Conservation (phyloP, 805 yeast genomes). For the Candida sphagnicola region DNA sequence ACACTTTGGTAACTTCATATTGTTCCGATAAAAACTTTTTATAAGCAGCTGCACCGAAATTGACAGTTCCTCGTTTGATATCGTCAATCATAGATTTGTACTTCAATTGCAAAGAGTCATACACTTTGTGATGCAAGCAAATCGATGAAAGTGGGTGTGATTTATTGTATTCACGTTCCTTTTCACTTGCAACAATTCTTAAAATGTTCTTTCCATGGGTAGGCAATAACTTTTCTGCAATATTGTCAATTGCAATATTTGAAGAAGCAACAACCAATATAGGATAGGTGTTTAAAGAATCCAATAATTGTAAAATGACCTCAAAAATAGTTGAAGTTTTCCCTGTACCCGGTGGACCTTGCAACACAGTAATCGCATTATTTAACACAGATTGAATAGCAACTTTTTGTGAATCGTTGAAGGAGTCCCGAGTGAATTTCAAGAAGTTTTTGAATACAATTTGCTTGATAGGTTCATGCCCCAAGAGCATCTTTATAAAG, state of each 20-base stretch:
- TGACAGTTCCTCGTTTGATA: constrained; percentile 26
- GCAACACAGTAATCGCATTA: constrained; percentile 45
- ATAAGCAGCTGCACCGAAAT: constrained; percentile 34
- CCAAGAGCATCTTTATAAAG: constrained; percentile 51
- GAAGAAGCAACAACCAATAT: constrained; percentile 73
- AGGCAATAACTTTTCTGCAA: constrained; percentile 61
- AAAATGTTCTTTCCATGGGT: constrained; percentile 49
- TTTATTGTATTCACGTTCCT: constrained; percentile 56
- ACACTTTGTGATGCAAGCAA: constrained; percentile 61
- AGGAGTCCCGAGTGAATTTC: constrained; percentile 43
- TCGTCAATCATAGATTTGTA: constrained; percentile 41
- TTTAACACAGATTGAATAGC: constrained; percentile 52
- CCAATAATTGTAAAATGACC: constrained; percentile 49
- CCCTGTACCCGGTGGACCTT: constrained; percentile 68
- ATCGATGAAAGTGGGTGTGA: constrained; percentile 56
- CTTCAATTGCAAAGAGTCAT: constrained; percentile 44
- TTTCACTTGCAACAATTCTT: constrained; percentile 56
- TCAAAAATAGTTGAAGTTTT: constrained; percentile 42
- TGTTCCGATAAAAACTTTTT: constrained; percentile 45
- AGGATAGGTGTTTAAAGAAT: constrained; percentile 54
- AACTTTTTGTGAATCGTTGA: constrained; percentile 56
- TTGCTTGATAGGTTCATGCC: constrained; percentile 52
- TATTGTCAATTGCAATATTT: constrained; percentile 71
- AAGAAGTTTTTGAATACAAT: constrained; percentile 54
- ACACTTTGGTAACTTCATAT: constrained; percentile 43